Base-by-base conservation (phyloP, 108 stramenopile species). In the Bacterosira constricta region DNA sequence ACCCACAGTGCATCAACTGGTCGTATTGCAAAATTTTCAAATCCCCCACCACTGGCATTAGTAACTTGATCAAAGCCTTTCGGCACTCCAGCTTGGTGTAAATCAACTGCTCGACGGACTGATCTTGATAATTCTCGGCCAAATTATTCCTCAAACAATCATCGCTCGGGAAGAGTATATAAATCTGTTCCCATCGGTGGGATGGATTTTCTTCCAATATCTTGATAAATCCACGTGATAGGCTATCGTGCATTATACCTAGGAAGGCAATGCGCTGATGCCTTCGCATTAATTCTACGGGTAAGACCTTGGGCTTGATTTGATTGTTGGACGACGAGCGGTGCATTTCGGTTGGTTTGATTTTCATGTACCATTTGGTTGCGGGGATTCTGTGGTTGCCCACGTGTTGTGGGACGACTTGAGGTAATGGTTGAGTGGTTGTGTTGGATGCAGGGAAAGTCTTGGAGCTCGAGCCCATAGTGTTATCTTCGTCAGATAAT, bases 361-460 rank as follows among this genome's bases (percentile, higher is more conserved):
- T 60, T 45, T 75, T 75, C 68, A 75, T 59, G 68, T 75, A 75
- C 75, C 75, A 75, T 37, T 75, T 75, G 3, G 75, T 75, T 23
- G 46, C 44, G 34, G 75, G 75, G 2, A 35, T 62, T 42, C 30
- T 51, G 46, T 69, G 62, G 27, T 23, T 45, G 30, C 75, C 75
- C 17, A 75, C 58, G 25, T 45, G 29, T 39, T 39, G 11, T 26
- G 61, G 41, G 17, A 59, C 23, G 13, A 59, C 34, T 18, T 25
- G 53, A 32, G 41, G 6, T 41, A n/a, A 42, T 26, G 6, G 10
- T 12, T 39, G n/a, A 10, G 41, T 6, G 36, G 21, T 20, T 21
- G 17, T 17, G 6, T 9, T 6, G 17, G 49, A 9, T 8, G 49
- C 17, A 6, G 49, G 6, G 49, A n/a, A 12, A n/a, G 57, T 38